These are phyloP conservation scores for Blastobotrys arbuscula DNA, from an alignment of 1,139 yeast species.

Conservation along the genomic window DNA sequence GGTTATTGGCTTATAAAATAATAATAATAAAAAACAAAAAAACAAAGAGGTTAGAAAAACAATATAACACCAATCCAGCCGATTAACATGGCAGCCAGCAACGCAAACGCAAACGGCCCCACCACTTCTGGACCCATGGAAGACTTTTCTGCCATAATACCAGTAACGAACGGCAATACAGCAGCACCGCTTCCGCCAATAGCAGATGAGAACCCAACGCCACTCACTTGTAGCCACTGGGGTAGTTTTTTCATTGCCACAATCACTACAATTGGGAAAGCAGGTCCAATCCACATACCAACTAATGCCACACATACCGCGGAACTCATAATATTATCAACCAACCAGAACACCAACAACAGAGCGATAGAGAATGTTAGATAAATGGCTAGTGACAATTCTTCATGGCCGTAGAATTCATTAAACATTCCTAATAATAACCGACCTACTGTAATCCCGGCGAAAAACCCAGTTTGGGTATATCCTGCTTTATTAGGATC, in stretches of 20 bases:
- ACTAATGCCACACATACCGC: slow-evolving; percentile 44
- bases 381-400: slow-evolving; percentile 17
- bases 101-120: slow-evolving; percentile 28
- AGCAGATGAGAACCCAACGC: slow-evolving; percentile 72
- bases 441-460: slow-evolving; percentile 60
- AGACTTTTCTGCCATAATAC: slow-evolving; percentile 27
- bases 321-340: slow-evolving; percentile 26
- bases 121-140: slow-evolving; percentile 27
- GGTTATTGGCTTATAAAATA: no score
- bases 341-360: slow-evolving; percentile 28
- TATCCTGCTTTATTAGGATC: slow-evolving; percentile 46
- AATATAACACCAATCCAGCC: slow-evolving; percentile 30
- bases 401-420: slow-evolving; percentile 24
- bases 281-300: slow-evolving; percentile 73
- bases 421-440: slow-evolving; percentile 38
- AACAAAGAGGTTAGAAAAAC: no score
- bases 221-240: slow-evolving; percentile 53
- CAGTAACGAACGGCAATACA: slow-evolving; percentile 30
- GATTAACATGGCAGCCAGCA: slow-evolving; percentile 25
- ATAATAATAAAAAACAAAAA: no score
- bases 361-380: slow-evolving; percentile 23
- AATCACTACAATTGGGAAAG: slow-evolving; percentile 71
- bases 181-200: slow-evolving; percentile 83
- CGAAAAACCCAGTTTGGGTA: slow-evolving; percentile 69
- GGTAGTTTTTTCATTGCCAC: slow-evolving; percentile 63